A percentile compares a stretch with the other conserved stretches of the same genome.
phyloP scores from a whole-genome alignment of 2,329 filamentous ascomycete species.

The Metarhizium sp. region DNA sequence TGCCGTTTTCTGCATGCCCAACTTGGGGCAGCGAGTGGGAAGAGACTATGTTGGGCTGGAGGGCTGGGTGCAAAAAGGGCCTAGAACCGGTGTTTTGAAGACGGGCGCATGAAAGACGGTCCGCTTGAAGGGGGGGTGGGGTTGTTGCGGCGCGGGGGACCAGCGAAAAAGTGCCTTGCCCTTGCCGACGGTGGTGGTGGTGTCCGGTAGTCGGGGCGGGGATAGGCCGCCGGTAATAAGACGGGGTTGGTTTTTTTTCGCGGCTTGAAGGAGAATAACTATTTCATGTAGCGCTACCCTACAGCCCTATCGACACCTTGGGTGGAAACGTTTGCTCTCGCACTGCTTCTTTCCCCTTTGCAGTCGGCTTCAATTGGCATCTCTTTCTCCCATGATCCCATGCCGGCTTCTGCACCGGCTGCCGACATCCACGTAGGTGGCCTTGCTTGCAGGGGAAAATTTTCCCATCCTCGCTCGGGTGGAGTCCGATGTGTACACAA shows the following conservation, averaged over 20 bases:
- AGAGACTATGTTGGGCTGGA: background rate
- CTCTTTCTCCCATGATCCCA: no score
- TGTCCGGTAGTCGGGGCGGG: background rate
- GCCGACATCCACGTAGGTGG: background rate
- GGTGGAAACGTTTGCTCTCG: no score
- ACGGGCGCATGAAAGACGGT: background rate
- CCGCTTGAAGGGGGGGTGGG: no score
- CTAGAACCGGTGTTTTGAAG: background rate
- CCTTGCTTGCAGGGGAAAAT: background rate
- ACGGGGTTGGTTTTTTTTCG: no score
- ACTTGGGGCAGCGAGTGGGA: constrained; percentile 2
- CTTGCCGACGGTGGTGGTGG: no score
- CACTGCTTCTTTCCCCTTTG: no score
- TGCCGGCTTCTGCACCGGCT: background rate
- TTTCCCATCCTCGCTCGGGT: background rate
- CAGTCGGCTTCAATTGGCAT: no score
- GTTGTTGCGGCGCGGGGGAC: no score
- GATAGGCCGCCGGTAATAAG: background rate
- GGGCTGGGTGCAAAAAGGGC: background rate
- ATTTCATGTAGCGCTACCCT: background rate
- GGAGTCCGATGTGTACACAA: background rate
- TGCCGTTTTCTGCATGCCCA: no score
- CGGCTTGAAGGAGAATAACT: background rate
- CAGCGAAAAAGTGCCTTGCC: no score
- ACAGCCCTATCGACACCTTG: background rate